Percentiles rank a stretch among this genome's conserved stretches.
Evolutionary conservation across 352 stramenopile genomes (phyloP).

Genomic region (Peronospora destructor): DNA sequence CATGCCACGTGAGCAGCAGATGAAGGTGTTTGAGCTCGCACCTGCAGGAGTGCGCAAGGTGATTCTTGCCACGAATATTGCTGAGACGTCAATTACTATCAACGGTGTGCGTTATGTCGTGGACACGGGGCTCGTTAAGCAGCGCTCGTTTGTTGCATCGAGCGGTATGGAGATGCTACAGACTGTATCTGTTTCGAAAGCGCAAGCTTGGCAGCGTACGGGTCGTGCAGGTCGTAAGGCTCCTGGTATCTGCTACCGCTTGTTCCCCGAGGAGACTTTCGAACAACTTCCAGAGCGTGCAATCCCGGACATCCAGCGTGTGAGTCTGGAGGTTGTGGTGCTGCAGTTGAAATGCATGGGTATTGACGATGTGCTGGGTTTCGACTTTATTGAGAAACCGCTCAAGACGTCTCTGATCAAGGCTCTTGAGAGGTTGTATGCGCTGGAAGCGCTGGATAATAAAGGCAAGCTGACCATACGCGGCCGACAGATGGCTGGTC

Average conservation of each 20-base stretch:
- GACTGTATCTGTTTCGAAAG: conserved; percentile 83
- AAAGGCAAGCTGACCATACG: conserved; percentile 58
- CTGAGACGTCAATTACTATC: conserved; percentile 98
- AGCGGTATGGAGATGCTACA: conserved; percentile 87
- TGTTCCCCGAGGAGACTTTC: conserved; percentile 83
- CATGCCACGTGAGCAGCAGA: conserved; percentile 92
- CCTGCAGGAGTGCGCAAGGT: conserved; percentile 85
- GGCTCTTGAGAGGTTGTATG: conserved; percentile 79
- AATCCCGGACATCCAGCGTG: conserved; percentile 79
- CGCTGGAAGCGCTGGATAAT: conserved; percentile 57
- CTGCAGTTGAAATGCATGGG: conserved; percentile 84
- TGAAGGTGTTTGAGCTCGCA: conserved; percentile 88
- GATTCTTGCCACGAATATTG: conserved; percentile 94
- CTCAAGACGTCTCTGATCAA: conserved; percentile 68
- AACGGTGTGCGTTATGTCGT: conserved; percentile 90
- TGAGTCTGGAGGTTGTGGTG: conserved; percentile 80
- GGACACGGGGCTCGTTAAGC: conserved; percentile 83
- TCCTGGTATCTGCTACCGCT: conserved; percentile 69
- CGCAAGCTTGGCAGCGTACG: conserved; percentile 87
- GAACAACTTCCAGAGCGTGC: conserved; percentile 69
- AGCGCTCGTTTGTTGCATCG: conserved; percentile 81
- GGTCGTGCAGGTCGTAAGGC: conserved; percentile 84
- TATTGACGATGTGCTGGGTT: conserved; percentile 78
- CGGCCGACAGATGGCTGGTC: conserved; percentile 77
- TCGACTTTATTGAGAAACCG: conserved; percentile 87